These are phyloP conservation scores for Alisma plantagoaquatica DNA, from an alignment of 106 monocot genomes.

Conservation along the genomic window DNA sequence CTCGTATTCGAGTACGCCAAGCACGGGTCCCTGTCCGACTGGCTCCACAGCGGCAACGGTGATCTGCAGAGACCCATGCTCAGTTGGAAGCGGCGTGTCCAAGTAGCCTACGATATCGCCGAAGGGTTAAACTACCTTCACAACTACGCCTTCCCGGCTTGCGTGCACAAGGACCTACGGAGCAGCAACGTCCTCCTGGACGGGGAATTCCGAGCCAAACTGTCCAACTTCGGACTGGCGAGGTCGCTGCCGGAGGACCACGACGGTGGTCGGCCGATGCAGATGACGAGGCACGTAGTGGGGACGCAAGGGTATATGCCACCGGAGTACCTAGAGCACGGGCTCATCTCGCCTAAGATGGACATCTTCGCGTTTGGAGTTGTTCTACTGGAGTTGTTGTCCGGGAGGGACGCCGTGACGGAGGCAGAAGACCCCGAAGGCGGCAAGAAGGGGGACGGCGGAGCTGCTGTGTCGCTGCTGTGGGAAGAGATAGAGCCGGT, in stretches of 20 bases:
- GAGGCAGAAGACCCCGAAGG: no score
- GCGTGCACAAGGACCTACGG: constrained; percentile 75
- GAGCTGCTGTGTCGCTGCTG: constrained; percentile 24
- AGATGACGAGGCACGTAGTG: constrained; percentile 69
- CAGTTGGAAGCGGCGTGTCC: constrained; percentile 65
- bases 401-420: constrained; percentile 40
- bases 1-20: constrained; percentile 77
- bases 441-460: constrained; percentile 12
- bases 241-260: constrained; percentile 22
- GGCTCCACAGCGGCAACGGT: constrained; percentile 31
- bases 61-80: constrained; percentile 11
- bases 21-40: constrained; percentile 64
- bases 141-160: constrained; percentile 55
- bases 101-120: constrained; percentile 65
- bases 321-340: constrained; percentile 89
- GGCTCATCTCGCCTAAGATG: constrained; percentile 63
- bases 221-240: constrained; percentile 61
- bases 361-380: constrained; percentile 91
- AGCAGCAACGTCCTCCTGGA: constrained; percentile 72
- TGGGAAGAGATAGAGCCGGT: constrained; percentile 17
- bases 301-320: constrained; percentile 84
- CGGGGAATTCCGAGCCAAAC: constrained; percentile 51
- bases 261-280: constrained; percentile 12
- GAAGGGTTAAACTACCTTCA: constrained; percentile 84
- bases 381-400: constrained; percentile 65